phyloP scores from a whole-genome alignment of 2,329 filamentous ascomycete species.

The Trichoderma brevicompactum region DNA sequence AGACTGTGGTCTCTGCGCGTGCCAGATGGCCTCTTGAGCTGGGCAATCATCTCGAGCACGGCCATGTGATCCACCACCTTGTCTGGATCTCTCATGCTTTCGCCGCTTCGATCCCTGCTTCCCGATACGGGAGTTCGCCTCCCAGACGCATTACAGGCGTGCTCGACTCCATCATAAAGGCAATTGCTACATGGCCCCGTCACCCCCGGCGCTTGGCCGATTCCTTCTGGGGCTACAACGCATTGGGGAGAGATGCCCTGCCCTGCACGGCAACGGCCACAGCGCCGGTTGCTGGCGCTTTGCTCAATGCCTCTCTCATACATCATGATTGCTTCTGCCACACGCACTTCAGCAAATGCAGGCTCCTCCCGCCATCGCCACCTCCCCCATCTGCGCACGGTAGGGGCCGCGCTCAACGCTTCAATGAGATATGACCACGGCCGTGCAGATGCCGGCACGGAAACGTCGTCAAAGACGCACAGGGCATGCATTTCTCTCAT shows the following conservation, averaged over 20 bases:
- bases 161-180: slow-evolving; percentile 32
- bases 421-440: slow-evolving; percentile 30
- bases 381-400: slow-evolving; percentile 32
- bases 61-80: slow-evolving; percentile 37
- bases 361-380: slow-evolving; percentile 35
- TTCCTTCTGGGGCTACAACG: slow-evolving; percentile 32
- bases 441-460: slow-evolving; percentile 23
- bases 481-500: slow-evolving; percentile 34
- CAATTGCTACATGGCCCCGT: slow-evolving; percentile 36
- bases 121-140: slow-evolving; percentile 29
- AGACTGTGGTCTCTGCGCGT: slow-evolving; percentile 33
- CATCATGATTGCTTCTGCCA: slow-evolving; percentile 35
- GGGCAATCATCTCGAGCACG: slow-evolving; percentile 38
- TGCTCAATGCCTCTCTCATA: slow-evolving; percentile 36
- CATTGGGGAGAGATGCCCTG: slow-evolving; percentile 36
- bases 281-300: slow-evolving; percentile 30
- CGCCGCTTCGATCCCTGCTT: slow-evolving; percentile 23
- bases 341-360: slow-evolving; percentile 26
- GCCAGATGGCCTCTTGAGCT: slow-evolving; percentile 32
- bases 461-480: slow-evolving; percentile 33
- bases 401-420: slow-evolving; percentile 21
- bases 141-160: slow-evolving; percentile 26
- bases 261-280: slow-evolving; percentile 34
- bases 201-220: slow-evolving; percentile 28
- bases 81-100: slow-evolving; percentile 32